phyloP scores from a whole-genome alignment of 2,329 filamentous ascomycete genomes.

The Sclerotinia nivalis region DNA sequence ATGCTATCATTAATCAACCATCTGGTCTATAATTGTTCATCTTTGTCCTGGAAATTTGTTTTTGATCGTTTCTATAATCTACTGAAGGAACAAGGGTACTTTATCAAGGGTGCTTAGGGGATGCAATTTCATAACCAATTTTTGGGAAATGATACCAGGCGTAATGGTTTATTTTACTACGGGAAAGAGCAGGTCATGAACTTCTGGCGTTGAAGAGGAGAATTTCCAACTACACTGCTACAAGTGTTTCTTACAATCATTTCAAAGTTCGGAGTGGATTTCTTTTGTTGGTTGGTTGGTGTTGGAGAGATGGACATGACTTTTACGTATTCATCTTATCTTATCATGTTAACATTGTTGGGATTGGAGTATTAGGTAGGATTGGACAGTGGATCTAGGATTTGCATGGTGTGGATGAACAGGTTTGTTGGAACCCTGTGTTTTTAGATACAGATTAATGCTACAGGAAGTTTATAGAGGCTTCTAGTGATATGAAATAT shows the following conservation, averaged over 20 bases:
- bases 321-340: constrained; percentile 10
- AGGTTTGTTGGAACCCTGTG: not conserved
- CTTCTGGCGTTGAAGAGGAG: constrained; percentile 7
- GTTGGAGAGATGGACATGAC: constrained; percentile 11
- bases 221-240: not conserved
- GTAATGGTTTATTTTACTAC: not conserved
- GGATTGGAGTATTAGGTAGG: constrained; percentile 12
- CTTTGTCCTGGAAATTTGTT: not conserved
- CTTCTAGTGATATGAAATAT: constrained; percentile 3
- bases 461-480: not conserved
- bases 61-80: constrained; percentile 12
- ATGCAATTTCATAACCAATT: constrained; percentile 6
- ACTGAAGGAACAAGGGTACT: not conserved
- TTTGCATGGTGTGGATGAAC: not conserved
- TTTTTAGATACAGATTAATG: constrained; percentile 12
- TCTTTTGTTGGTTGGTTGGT: constrained; percentile 3
- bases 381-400: not conserved
- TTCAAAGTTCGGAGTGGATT: constrained; percentile 4
- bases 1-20: constrained; percentile 57
- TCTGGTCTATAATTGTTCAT: constrained; percentile 21
- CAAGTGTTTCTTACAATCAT: constrained; percentile 14
- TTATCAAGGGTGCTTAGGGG: not conserved
- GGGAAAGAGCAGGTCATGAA: not conserved
- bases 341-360: not conserved
- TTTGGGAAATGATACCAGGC: constrained; percentile 20